Base-by-base conservation (phyloP, 148 eudicot species). In the Camellia lanceoleosa region DNA sequence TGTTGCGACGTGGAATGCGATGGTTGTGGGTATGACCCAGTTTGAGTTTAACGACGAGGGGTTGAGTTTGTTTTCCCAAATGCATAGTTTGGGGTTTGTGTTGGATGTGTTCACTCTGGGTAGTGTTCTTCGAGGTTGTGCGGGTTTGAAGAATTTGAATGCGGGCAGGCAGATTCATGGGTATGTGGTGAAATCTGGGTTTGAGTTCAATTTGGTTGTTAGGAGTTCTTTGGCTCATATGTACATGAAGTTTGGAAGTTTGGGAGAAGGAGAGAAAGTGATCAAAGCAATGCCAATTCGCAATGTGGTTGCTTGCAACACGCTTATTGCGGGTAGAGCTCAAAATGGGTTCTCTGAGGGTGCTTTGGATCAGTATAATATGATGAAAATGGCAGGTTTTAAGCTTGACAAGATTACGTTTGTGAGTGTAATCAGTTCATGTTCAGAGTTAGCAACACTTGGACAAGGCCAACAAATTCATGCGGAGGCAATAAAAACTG, bases 381-480 rank as follows among this genome's bases (percentile, higher is more conserved):
- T 83, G 15, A 91, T 94, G 98, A 92, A 87, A 70, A 80, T 69
- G 75, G 83, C 88, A 1, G 95, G 97, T 5, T 89, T 92, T 73
- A 84, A 86, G 52, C 95, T 97, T 2, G 94, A 91, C 80, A 85
- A 83, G 68, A 92, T 94, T 23, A 94, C 98, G 0, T 91, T 94
- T 73, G 92, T 89, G 73, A 94, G 92, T 68, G 90, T 90, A 38
- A 83, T 94, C 80, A 90, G 88, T 61, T 89, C 98, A 6, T 92
- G 97, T 80, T 91, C 97, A 0, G 91, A 92, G 71, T 78, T 94
- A 11, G 94, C 95, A 15, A 94, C 92, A 47, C 90, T 94, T 58
- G 92, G 95, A 20, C 97, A 91, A 75, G 98, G 98, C 76, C 94
- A 87, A 83, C 98, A 94, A 83, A 85, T 94, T 80, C 98, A 94